phyloP scores from a whole-genome alignment of 2,329 filamentous ascomycete species.

The Pseudocercospora cruenta region DNA sequence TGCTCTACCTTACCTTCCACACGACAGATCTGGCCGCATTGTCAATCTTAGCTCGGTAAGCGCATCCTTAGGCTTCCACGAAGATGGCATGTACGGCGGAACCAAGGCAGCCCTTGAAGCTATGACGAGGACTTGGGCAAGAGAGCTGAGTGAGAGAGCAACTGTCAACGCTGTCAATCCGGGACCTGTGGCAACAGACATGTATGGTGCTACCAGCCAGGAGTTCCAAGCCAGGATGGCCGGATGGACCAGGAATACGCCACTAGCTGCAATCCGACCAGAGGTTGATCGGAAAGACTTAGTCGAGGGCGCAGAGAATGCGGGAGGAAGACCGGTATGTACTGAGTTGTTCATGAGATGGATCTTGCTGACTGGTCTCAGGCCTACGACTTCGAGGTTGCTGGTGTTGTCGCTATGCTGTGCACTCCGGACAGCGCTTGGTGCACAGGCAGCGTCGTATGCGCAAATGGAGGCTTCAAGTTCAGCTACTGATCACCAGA shows the following conservation, averaged over 20 bases:
- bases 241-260: conserved; percentile 65
- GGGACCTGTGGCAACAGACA: conserved; percentile 68
- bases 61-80: conserved; percentile 59
- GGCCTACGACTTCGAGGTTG: conserved; percentile 72
- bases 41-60: conserved; percentile 65
- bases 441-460: conserved; percentile 77
- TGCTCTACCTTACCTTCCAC: conserved; percentile 68
- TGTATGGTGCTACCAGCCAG: conserved; percentile 60
- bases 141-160: conserved; percentile 63
- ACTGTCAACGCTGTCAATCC: conserved; percentile 71
- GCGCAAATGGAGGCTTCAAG: conserved; percentile 77
- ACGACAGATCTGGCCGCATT: conserved; percentile 67
- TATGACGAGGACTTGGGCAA: conserved; percentile 70
- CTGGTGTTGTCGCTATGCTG: conserved; percentile 75
- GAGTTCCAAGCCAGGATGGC: conserved; percentile 63
- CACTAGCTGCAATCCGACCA: conserved; percentile 63
- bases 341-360: conserved; percentile 39
- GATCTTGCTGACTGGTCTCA: conserved; percentile 34
- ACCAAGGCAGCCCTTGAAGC: conserved; percentile 69
- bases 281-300: conserved; percentile 65
- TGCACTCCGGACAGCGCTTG: conserved; percentile 72
- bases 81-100: conserved; percentile 65
- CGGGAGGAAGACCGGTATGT: conserved; percentile 58
- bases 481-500: conserved; percentile 46
- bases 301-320: conserved; percentile 44